These are phyloP conservation scores for Plectosphaerella cucumerina DNA, from an alignment of 2,329 filamentous ascomycete species.

Conservation along the genomic window DNA sequence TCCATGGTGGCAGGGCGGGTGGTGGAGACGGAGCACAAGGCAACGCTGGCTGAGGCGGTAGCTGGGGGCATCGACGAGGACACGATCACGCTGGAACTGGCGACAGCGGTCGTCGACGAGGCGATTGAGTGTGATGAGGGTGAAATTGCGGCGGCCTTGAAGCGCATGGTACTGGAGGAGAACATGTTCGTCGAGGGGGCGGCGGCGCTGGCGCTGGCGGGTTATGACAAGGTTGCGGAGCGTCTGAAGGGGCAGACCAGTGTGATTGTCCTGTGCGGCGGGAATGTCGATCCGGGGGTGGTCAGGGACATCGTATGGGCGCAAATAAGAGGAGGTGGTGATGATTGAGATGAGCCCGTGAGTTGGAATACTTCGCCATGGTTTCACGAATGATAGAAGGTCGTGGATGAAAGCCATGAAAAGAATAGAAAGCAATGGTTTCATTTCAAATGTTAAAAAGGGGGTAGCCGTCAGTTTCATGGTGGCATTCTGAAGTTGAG, in stretches of 20 bases:
- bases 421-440: too few species aligned
- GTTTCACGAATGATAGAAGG: too few species aligned
- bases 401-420: too few species aligned
- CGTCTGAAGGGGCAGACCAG: slow-evolving; percentile 10
- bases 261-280: slow-evolving; percentile 15
- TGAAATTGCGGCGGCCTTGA: slow-evolving; percentile 11
- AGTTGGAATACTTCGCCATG: too few species aligned
- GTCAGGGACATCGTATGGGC: too few species aligned
- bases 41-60: slow-evolving; percentile 17
- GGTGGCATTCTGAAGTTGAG: too few species aligned
- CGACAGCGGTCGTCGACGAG: slow-evolving; percentile 14
- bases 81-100: slow-evolving; percentile 15
- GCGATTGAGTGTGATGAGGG: slow-evolving; percentile 16
- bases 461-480: too few species aligned
- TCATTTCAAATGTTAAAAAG: too few species aligned
- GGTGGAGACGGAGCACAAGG: slow-evolving; percentile 16
- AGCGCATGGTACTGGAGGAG: slow-evolving; percentile 13
- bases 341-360: too few species aligned
- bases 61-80: slow-evolving; percentile 18
- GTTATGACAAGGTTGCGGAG: slow-evolving; percentile 12
- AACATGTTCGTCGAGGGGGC: slow-evolving; percentile 20
- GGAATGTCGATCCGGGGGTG: slow-evolving; percentile 6
- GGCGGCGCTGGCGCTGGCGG: slow-evolving; percentile 16
- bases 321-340: too few species aligned
- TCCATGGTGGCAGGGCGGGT: slow-evolving; percentile 15